phyloP scores from a whole-genome alignment of 2,329 filamentous ascomycete species.

The Phoma sp. region DNA sequence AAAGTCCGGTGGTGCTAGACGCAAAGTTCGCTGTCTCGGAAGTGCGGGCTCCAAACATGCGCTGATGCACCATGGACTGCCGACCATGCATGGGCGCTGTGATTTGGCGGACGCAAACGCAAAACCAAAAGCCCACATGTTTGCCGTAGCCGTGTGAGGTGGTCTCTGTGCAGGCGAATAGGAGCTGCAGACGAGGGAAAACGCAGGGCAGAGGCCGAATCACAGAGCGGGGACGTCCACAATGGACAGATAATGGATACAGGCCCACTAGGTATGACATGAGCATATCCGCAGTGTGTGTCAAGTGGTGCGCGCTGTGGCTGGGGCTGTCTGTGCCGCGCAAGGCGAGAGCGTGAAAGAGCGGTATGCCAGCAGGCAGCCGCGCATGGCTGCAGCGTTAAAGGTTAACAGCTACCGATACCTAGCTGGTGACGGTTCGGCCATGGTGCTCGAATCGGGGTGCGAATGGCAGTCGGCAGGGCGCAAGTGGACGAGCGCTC shows the following conservation, averaged over 20 bases:
- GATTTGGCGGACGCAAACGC: constrained; percentile 8
- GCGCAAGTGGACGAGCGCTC: constrained; percentile 5
- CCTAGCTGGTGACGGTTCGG: background rate
- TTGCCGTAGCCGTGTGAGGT: constrained; percentile 11
- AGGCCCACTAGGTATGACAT: background rate
- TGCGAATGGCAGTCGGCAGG: constrained; percentile 6
- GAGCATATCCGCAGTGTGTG: constrained; percentile 1
- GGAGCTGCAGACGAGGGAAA: constrained; percentile 12
- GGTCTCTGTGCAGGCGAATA: constrained; percentile 20
- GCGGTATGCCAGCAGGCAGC: constrained; percentile 6
- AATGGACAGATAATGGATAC: background rate
- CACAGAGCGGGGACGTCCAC: constrained; percentile 15
- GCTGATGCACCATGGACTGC: constrained; percentile 16
- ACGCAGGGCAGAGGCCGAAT: constrained; percentile 23
- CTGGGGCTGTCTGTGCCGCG: constrained; percentile 2
- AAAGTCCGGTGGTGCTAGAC: constrained; percentile 1
- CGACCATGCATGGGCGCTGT: constrained; percentile 1
- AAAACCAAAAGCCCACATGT: constrained; percentile 13
- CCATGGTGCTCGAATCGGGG: constrained; percentile 3
- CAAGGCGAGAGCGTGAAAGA: constrained; percentile 1
- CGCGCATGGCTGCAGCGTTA: constrained; percentile 6
- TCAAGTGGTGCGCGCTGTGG: constrained; percentile 8
- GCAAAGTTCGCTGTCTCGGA: constrained; percentile 8
- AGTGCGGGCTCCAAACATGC: constrained; percentile 14
- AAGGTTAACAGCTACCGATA: background rate